Base-by-base conservation (phyloP, 2,329 filamentous ascomycete species). In the Neurospora sp. region DNA sequence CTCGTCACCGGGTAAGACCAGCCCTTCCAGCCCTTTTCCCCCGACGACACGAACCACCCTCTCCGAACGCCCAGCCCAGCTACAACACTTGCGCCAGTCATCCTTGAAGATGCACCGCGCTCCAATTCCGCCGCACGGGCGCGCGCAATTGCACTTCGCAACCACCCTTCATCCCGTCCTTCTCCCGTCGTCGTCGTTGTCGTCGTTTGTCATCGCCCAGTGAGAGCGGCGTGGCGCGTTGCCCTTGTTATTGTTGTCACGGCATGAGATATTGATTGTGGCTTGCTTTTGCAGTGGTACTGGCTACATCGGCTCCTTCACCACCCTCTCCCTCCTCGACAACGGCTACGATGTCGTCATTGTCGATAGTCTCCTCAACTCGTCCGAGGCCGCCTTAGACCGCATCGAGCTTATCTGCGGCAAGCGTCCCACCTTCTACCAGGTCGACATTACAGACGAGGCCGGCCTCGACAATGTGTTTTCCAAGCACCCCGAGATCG, bases 271-370 rank as follows among this genome's bases (percentile, higher is more conserved):
- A 72, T 74, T 78, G 71, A 76, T 73, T 67, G 73, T 73, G 76
- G 76, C 75, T 75, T 36, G 28, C 52, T 62, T 62, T 62, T 76
- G 71, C 80, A 97, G 96, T 87, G 96, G 96, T 78, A 97, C 94
- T 74, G 96, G 96, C 84, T 99, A 99, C 86, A 99, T 99, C 82
- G 96, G 96, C 80, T 98, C 95, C 67, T 98, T 98, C 86, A 99
- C 96, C 72, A 86, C 92, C 70, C 89, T 99, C 68, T 91, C 93
- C 69, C 92, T 99, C 36, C 92, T 99, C 75, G 87, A 97, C 79
- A 92, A 96, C 78, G 94, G 90, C 81, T 98, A 98, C 87, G 90
- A 98, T 81, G 96, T 99, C 73, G 91, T 99, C 80, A 93, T 99
- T 74, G 90, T 96, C 75, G 96, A 99, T 84, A 98, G 89, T 82